These are phyloP conservation scores for Xerocomus amazonicus DNA, from an alignment of 1,284 basidiomycete species.

Conservation along the genomic window DNA sequence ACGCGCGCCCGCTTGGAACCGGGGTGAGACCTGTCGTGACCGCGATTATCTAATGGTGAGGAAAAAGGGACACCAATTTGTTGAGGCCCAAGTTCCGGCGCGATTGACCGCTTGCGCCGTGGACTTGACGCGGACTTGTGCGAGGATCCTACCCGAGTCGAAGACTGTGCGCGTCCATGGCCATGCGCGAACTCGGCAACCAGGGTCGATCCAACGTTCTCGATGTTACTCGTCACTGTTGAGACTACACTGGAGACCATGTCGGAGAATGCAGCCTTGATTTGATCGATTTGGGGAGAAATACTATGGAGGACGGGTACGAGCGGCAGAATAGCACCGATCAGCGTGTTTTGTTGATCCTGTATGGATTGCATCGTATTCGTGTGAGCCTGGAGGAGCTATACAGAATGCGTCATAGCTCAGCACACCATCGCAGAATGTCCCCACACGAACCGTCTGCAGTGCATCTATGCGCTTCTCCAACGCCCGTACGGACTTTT, in stretches of 20 bases:
- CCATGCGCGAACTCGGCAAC: constrained; percentile 2
- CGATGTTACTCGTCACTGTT: constrained; percentile 15
- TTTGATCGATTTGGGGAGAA: constrained; percentile 50
- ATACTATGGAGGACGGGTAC: constrained; percentile 55
- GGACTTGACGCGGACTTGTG: not conserved
- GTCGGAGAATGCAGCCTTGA: constrained; percentile 19
- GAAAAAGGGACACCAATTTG: constrained; percentile 2
- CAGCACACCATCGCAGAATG: not conserved
- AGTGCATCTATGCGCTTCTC: constrained; percentile 56
- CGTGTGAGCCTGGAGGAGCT: constrained; percentile 47
- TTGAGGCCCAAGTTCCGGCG: not conserved
- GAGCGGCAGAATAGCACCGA: constrained; percentile 51
- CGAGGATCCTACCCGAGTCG: constrained; percentile 4
- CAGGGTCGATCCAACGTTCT: constrained; percentile 14
- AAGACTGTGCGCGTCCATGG: not conserved
- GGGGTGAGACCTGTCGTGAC: not conserved
- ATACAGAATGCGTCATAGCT: not conserved
- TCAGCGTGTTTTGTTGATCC: constrained; percentile 35
- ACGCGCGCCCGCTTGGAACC: constrained; percentile 13
- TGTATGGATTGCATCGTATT: constrained; percentile 48
- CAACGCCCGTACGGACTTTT: constrained; percentile 43
- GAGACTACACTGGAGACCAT: constrained; percentile 16
- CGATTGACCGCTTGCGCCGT: constrained; percentile 1
- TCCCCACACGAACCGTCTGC: constrained; percentile 40
- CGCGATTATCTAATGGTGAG: constrained; percentile 14